A percentile compares a stretch with the other conserved stretches of the same genome.
Evolutionary conservation across 2,329 filamentous ascomycete species (phyloP).

Genomic region (Ceratocystis papillata): DNA sequence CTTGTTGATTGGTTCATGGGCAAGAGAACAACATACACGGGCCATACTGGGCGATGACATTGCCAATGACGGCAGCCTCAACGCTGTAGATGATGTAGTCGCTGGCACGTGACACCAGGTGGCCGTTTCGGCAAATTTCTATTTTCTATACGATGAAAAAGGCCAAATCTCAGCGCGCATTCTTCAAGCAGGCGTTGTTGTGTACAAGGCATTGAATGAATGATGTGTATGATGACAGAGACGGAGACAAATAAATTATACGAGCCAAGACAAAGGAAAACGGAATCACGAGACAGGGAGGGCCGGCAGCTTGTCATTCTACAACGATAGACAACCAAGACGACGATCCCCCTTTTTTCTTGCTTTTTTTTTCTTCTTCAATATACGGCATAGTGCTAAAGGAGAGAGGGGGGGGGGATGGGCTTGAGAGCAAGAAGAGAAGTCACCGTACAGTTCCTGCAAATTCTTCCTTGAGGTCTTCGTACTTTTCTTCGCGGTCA

Average conservation of each 20-base stretch:
- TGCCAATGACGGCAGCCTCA: slow-evolving; percentile 81
- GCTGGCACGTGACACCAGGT: slow-evolving; percentile 88
- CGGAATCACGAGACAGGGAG: slow-evolving; percentile 28
- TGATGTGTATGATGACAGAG: slow-evolving; percentile 23
- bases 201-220: not conserved
- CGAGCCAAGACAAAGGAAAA: slow-evolving; percentile 17
- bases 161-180: slow-evolving; percentile 40
- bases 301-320: slow-evolving; percentile 26
- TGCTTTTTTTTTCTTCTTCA: not conserved
- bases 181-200: slow-evolving; percentile 24
- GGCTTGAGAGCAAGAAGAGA: slow-evolving; percentile 27
- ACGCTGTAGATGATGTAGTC: slow-evolving; percentile 99
- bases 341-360: not conserved
- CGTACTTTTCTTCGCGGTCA: slow-evolving; percentile 81
- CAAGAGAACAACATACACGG: slow-evolving; percentile 54
- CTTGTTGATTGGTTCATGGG: slow-evolving; percentile 19
- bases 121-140: slow-evolving; percentile 85
- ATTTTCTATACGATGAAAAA: slow-evolving; percentile 50
- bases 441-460: slow-evolving; percentile 61
- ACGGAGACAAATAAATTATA: slow-evolving; percentile 23
- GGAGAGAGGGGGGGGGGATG: not conserved
- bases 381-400: slow-evolving; percentile 1
- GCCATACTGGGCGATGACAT: slow-evolving; percentile 77
- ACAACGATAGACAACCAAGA: slow-evolving; percentile 17
- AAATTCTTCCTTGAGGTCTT: slow-evolving; percentile 71